These are phyloP conservation scores for Pseudopithomyces chartarum DNA, from an alignment of 2,329 filamentous ascomycete genomes.

Conservation along the genomic window DNA sequence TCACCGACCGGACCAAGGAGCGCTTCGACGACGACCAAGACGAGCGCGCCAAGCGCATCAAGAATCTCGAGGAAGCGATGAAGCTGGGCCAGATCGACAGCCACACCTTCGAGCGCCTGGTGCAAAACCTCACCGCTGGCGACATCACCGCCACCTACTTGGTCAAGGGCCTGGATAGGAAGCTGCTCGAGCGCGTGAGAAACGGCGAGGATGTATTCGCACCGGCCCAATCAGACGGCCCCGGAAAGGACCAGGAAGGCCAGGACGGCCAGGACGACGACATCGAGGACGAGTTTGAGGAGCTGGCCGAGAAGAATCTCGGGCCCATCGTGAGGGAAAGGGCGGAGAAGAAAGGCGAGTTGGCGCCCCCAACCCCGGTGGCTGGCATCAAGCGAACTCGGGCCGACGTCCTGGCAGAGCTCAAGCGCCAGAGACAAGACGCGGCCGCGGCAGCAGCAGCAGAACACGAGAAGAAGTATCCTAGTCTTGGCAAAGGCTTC, in stretches of 20 bases:
- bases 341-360: conserved; percentile 59
- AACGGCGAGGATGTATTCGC: conserved; percentile 64
- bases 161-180: conserved; percentile 89
- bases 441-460: conserved; percentile 50
- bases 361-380: conserved; percentile 48
- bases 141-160: conserved; percentile 81
- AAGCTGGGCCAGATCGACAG: conserved; percentile 85
- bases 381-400: conserved; percentile 59
- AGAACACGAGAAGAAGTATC: conserved; percentile 45
- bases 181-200: conserved; percentile 71
- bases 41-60: conserved; percentile 68
- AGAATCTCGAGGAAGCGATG: conserved; percentile 78
- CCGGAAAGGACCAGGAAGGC: too few relatives aligned
- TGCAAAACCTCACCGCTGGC: conserved; percentile 79
- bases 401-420: conserved; percentile 63
- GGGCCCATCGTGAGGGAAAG: conserved; percentile 67
- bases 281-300: conserved; percentile 54
- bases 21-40: conserved; percentile 59
- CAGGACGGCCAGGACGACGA: conserved; percentile 35
- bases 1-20: conserved; percentile 77
- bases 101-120: conserved; percentile 74
- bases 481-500: conserved; percentile 60
- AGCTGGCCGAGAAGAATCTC: conserved; percentile 69
- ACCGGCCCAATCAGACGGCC: conserved; percentile 40
- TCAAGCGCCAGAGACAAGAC: conserved; percentile 60